Percentiles rank a stretch among this genome's conserved stretches.
These are phyloP conservation scores for Wallacemonas sp. DNA, from an alignment of 208 protist genomes.

Conservation along the genomic window DNA sequence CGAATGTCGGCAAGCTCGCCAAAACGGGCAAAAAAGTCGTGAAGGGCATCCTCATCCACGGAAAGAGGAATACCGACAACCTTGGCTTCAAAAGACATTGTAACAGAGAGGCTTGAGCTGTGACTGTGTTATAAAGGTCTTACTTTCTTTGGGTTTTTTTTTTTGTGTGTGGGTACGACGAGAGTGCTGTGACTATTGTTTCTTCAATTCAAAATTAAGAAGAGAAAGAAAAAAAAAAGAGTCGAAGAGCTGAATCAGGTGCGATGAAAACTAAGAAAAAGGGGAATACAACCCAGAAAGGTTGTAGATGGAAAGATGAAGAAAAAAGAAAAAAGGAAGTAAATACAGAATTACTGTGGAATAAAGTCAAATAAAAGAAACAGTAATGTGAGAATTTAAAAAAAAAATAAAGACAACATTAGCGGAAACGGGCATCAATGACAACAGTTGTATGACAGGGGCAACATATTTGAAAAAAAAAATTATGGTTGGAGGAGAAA, in stretches of 20 bases:
- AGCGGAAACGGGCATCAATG: too few species aligned
- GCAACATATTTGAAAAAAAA: background rate
- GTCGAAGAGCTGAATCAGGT: too few species aligned
- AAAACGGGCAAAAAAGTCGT: slow-evolving; percentile 68
- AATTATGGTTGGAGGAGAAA: too few species aligned
- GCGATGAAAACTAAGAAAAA: too few species aligned
- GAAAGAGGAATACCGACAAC: slow-evolving; percentile 5
- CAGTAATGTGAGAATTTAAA: background rate
- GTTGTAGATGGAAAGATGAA: slow-evolving; percentile 19
- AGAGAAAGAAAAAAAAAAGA: too few species aligned
- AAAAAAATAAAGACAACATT: background rate
- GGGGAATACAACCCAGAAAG: too few species aligned
- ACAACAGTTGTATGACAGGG: background rate
- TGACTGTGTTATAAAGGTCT: too few species aligned
- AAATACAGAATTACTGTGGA: background rate
- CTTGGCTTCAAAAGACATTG: slow-evolving; percentile 6
- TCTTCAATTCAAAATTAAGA: too few species aligned
- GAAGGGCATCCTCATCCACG: slow-evolving; percentile 43
- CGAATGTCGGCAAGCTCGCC: slow-evolving; percentile 46
- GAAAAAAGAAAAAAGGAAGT: slow-evolving; percentile 12
- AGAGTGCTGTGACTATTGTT: too few species aligned
- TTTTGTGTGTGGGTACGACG: too few species aligned
- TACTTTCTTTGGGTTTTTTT: too few species aligned
- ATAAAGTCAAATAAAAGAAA: background rate
- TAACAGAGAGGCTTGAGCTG: too few species aligned